Evolutionary conservation across 176 grass and related monocot genomes (phyloP), one percentile per base, ranked within the genome.

Genomic region (Lolium perenne): DNA sequence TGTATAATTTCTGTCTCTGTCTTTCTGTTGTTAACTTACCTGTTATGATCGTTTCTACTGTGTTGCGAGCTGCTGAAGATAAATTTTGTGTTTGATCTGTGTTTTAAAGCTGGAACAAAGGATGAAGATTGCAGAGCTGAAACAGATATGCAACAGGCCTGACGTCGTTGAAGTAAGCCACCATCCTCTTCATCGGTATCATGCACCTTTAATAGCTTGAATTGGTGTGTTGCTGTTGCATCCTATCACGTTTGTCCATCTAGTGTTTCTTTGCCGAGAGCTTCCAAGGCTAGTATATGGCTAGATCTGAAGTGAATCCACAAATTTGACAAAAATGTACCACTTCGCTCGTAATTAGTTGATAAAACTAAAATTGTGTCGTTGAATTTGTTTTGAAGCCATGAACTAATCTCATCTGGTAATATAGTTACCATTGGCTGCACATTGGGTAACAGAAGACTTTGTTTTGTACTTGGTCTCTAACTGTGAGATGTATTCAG

Each of bases 51-150:
- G 29, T 32, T 71, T 79, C 17, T 38, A 5, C 45, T 46, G 29
- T 84, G 26, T 32, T 63, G 6, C 0, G 11, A 70, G 7, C 46
- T 49, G 10, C 60, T 71, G 29, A 73, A 7, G 53, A 74, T 66
- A 83, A 83, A 35, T 11, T 17, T 41, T 10, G 16, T 47, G 17
- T 35, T 60, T 74, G 32, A 29, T 69, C 40, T 71, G 49, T 56
- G 38, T 26, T 83, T 67, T 82, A 21, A 71, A 97, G 93, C 59
- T 95, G 21, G 86, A 95, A 82, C 88, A 77, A 23, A 94, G 96
- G 78, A 98, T 98, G 93, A 95, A 98, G 75, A 98, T 98, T 71
- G 96, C 93, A 66, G 88, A 92, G 45, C 78, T 98, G 75, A 98
- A 98, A 85, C 89, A 95, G 86, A 84, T 95, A 72, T 92, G 86